Percentiles rank a stretch among this genome's conserved stretches.
Conservation (phyloP, 768 basidiomycete species). For the Lactifluus piperatus region DNA sequence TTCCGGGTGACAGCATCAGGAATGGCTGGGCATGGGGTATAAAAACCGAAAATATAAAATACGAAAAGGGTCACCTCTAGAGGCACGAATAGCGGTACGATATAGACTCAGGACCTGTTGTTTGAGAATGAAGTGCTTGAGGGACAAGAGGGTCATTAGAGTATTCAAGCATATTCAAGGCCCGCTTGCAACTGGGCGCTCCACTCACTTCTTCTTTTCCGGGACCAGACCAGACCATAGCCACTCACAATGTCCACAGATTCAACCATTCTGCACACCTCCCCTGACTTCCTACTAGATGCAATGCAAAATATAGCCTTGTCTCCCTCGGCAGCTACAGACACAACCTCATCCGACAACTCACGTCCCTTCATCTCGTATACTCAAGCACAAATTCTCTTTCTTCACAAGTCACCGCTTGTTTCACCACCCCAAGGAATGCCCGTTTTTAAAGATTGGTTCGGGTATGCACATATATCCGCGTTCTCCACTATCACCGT, state of each 20-base stretch:
- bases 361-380: slow-evolving; percentile 52
- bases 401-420: slow-evolving; percentile 64
- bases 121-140: slow-evolving; percentile 70
- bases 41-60: slow-evolving; percentile 14
- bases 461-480: slow-evolving; percentile 50
- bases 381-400: slow-evolving; percentile 58
- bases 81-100: slow-evolving; percentile 58
- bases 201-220: slow-evolving; percentile 1
- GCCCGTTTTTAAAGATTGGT: slow-evolving; percentile 82
- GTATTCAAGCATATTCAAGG: slow-evolving; percentile 13
- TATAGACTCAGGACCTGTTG: slow-evolving; percentile 55
- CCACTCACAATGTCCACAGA: slow-evolving; percentile 7
- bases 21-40: slow-evolving; percentile 39
- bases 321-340: slow-evolving; percentile 27
- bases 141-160: slow-evolving; percentile 29
- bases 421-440: slow-evolving; percentile 63
- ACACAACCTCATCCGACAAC: slow-evolving; percentile 21
- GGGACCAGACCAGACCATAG: not conserved
- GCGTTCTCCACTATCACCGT: slow-evolving; percentile 10
- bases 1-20: slow-evolving; percentile 48
- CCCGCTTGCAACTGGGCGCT: slow-evolving; percentile 5
- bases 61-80: slow-evolving; percentile 40
- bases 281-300: slow-evolving; percentile 1
- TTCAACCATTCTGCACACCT: slow-evolving; percentile 1
- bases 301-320: slow-evolving; percentile 13